Evolutionary conservation across 352 stramenopile genomes (phyloP), one percentile per base, ranked within the genome.

Genomic region (Phytophthora capsici): DNA sequence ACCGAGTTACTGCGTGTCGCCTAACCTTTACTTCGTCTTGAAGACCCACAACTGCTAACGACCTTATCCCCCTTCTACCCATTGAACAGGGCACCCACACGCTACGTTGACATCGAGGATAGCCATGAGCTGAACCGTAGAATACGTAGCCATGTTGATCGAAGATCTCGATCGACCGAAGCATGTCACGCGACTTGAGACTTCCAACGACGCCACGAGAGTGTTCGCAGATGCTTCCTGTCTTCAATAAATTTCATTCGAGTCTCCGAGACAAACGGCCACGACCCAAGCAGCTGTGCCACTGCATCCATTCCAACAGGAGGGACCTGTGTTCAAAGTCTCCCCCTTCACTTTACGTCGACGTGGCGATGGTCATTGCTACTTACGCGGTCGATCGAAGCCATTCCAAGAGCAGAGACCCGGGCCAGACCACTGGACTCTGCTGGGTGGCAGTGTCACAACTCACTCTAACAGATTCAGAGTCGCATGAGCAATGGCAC

Each of bases 211-310:
- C 1, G 16, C 47, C 28, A 45, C 17, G 14, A 58, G 55, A 60
- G 55, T 49, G 20, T 66, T 61, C 61, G 54, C 22, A 44, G 44
- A 63, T 19, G 23, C 23, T 67, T 52, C 60, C 22, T 14, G 32
- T 37, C 26, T 68, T 68, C 51, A 68, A 63, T 17, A 44, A 68
- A 68, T 63, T 56, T 68, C 59, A 37, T 68, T 63, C 59, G 59
- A 62, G 59, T 57, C 41, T 46, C 25, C 26, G 37, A 46, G 30
- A 34, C n/a, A 34, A 19, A 28, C 54, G 8, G 40, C 8, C 14
- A 46, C 47, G 40, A 53, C 44, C 59, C 22, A 64, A 58, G 45
- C 36, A 62, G 20, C 56, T 75, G 25, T 54, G 9, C 44, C 2
- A 28, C 17, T 44, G 44, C 30, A 52, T 55, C 44, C 49, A 48